phyloP scores from a whole-genome alignment of 225 moss, liverwort and hornwort genomes.

The Sphagnum contortum region DNA sequence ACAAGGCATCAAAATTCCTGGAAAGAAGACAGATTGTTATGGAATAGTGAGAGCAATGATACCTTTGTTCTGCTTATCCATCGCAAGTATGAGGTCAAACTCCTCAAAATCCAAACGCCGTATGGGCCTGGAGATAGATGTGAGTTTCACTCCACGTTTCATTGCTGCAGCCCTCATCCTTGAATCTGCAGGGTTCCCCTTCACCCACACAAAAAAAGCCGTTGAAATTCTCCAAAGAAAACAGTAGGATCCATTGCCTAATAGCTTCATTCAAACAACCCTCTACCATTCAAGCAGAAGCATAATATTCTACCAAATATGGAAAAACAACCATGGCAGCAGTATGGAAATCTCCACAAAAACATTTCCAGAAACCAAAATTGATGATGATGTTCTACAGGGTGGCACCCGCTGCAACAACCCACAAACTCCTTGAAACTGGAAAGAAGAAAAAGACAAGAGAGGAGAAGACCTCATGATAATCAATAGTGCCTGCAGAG shows the following conservation, averaged over 20 bases:
- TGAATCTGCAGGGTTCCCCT: slow-evolving; percentile 89
- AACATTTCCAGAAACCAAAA: too few species aligned
- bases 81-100: slow-evolving; percentile 40
- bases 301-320: neutral
- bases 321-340: too few species aligned
- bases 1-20: too few species aligned
- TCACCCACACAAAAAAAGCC: slow-evolving; percentile 9
- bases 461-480: slow-evolving; percentile 37
- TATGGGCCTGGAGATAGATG: slow-evolving; percentile 84
- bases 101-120: slow-evolving; percentile 68
- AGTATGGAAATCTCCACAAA: too few species aligned
- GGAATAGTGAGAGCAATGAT: neutral
- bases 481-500: slow-evolving; percentile 93
- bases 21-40: too few species aligned
- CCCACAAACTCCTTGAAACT: too few species aligned
- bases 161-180: slow-evolving; percentile 88
- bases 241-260: neutral
- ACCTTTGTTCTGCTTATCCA: slow-evolving; percentile 47
- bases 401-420: too few species aligned
- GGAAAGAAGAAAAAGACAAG: too few species aligned
- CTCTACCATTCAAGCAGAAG: neutral
- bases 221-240: neutral
- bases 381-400: too few species aligned
- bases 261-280: too few species aligned
- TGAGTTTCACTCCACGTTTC: slow-evolving; percentile 80